These are phyloP conservation scores for Pseudofabraea citricarpa DNA, from an alignment of 2,329 filamentous ascomycete genomes.

Conservation along the genomic window DNA sequence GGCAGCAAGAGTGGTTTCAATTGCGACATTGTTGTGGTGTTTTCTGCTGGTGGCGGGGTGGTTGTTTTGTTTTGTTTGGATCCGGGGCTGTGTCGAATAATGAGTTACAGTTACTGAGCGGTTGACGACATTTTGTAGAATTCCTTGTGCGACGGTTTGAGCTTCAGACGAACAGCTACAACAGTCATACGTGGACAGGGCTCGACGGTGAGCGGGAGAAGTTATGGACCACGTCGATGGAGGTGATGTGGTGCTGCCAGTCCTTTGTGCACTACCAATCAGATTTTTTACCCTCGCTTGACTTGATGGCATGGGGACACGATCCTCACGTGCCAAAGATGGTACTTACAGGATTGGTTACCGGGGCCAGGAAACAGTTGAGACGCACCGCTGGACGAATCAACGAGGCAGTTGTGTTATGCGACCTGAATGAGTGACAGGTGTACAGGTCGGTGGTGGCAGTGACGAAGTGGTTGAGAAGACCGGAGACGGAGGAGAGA, in stretches of 20 bases:
- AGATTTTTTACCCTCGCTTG: constrained; percentile 9
- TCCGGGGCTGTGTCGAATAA: too few species aligned
- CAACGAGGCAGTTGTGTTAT: constrained; percentile 3
- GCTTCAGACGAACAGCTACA: constrained; percentile 12
- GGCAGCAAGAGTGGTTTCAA: constrained; percentile 51
- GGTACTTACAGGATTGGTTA: constrained; percentile 10
- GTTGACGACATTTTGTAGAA: constrained; percentile 19
- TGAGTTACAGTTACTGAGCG: constrained; percentile 14
- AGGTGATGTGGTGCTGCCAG: constrained; percentile 8
- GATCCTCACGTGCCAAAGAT: constrained; percentile 20
- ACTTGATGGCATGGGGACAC: constrained; percentile 28
- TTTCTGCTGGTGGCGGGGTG: constrained; percentile 6
- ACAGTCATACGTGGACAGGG: constrained; percentile 24
- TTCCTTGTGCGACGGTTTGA: constrained; percentile 6
- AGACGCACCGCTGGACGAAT: constrained; percentile 14
- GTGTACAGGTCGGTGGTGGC: too few species aligned
- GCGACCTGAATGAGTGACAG: constrained; percentile 3
- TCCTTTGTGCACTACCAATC: constrained; percentile 20
- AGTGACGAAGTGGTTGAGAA: too few species aligned
- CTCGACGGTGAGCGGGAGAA: constrained; percentile 19
- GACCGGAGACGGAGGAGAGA: too few species aligned
- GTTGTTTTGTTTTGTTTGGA: constrained; percentile 3
- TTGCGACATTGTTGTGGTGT: constrained; percentile 29
- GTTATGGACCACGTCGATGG: constrained; percentile 24
- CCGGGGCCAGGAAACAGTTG: too few species aligned